Evolutionary conservation across 805 yeast species (phyloP), one percentile per base, ranked within the genome.

Genomic region (Myxozyma neotropica): DNA sequence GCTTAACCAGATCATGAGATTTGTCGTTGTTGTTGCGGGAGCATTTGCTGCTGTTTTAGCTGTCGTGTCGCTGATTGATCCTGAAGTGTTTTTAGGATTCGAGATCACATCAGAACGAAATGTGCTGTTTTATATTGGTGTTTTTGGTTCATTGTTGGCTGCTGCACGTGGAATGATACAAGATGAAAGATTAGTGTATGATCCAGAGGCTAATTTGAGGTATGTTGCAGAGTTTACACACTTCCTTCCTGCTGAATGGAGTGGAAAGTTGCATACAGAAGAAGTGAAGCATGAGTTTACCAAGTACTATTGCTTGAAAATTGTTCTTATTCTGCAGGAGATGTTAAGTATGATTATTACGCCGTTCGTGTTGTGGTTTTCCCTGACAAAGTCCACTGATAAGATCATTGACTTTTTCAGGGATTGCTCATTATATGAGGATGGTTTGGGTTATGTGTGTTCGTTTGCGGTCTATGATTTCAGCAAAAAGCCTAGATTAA

Each of bases 381-480:
- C 89, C 19, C 76, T 94, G 27, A 90, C 97, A 2, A 80, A 80
- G 52, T 80, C 84, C 26, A 78, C 93, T 13, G 92, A 88, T 29
- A 79, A 83, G 27, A 87, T 94, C 46, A 82, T 94, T 33, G 98
- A 94, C 70, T 94, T 94, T 70, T 89, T 93, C 72, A 77, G 98
- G 57, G 97, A 93, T 59, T 87, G 83, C 66, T 85, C 96, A 12
- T 85, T 91, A 12, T 94, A 93, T 71, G 89, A 92, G 49, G 97
- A 92, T 75, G 98, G 97, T 0, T 77, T 94, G 42, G 99, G 99
- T 0, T 87, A 92, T 69, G 96, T 94, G 39, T 93, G 98, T 70
- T 86, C 89, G 31, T 90, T 86, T 78, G 98, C 98, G 1, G 89
- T 89, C 85, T 94, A 94, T 74, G 87, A 89, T 66, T 83, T 87